These are phyloP conservation scores for Vaccinium macrocarpon DNA, from an alignment of 148 eudicot species.

Conservation along the genomic window DNA sequence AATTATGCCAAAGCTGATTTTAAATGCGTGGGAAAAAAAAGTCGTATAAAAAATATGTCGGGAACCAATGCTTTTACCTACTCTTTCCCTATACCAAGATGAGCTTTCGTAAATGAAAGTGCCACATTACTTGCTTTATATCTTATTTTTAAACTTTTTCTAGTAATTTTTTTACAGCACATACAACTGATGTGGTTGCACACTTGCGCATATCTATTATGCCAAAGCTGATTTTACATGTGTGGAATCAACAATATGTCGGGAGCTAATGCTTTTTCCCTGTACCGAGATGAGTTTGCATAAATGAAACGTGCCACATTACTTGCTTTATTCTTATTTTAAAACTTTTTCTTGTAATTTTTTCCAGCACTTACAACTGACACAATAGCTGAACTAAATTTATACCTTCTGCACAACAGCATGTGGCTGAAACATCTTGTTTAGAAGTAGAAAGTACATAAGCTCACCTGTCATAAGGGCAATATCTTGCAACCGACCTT, in stretches of 20 bases:
- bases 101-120: background rate
- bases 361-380: background rate
- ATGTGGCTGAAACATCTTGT: background rate
- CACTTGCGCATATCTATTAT: background rate
- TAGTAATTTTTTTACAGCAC: background rate
- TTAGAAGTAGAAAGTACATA: background rate
- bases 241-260: background rate
- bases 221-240: background rate
- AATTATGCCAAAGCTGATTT: background rate
- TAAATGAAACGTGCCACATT: background rate
- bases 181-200: background rate
- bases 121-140: background rate
- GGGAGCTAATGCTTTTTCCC: background rate
- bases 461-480: constrained; percentile 87
- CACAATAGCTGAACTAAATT: background rate
- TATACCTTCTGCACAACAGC: background rate
- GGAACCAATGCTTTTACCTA: background rate
- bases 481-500: constrained; percentile 83
- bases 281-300: no score
- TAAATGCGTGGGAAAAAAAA: background rate
- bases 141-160: background rate
- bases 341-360: background rate
- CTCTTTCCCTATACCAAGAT: background rate
- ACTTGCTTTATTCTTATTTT: background rate
- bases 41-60: background rate